Evolutionary conservation across 331 rosid species (phyloP).

Genomic region (Malus hybrid): DNA sequence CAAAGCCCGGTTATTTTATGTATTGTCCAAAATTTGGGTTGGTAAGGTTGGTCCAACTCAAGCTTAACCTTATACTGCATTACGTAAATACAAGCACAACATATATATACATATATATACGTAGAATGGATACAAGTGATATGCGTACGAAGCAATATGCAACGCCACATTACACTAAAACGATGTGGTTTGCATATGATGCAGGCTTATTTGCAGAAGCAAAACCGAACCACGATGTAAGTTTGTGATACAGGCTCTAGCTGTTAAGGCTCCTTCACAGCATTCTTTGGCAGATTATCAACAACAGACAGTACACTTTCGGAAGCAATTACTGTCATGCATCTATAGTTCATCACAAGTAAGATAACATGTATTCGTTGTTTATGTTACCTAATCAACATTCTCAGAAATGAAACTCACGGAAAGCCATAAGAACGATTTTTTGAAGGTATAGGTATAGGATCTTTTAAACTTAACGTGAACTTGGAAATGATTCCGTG

Average conservation of each 20-base stretch:
- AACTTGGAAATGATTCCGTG: constrained; percentile 69
- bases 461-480: constrained; percentile 50
- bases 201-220: neutral
- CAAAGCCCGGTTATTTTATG: no score
- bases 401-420: neutral
- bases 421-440: neutral
- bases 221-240: neutral
- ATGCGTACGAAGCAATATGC: neutral
- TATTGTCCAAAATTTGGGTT: neutral
- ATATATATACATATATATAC: neutral
- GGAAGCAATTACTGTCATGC: constrained; percentile 71
- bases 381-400: neutral
- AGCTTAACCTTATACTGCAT: neutral
- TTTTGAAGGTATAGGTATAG: no score
- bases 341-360: constrained; percentile 32
- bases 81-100: neutral
- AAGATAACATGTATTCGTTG: neutral
- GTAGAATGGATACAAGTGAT: neutral
- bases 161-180: neutral
- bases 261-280: constrained; percentile 28
- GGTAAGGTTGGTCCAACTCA: neutral
- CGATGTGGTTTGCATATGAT: neutral
- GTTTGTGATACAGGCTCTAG: neutral
- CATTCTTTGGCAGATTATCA: constrained; percentile 53
- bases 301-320: constrained; percentile 41